phyloP scores from a whole-genome alignment of 108 stramenopile species.

The Discostella pseudostelligera region DNA sequence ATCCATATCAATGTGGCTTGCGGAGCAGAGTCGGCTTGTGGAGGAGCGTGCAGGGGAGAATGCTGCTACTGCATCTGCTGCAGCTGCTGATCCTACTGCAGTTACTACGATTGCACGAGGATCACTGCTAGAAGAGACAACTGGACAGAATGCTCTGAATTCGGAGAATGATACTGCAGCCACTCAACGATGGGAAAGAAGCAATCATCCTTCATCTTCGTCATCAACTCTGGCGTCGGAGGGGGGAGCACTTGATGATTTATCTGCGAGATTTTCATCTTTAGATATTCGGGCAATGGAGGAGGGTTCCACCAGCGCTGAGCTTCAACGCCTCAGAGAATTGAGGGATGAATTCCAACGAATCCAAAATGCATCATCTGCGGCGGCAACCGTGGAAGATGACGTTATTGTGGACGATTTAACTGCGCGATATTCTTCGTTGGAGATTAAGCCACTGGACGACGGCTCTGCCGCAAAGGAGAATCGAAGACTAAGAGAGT shows the following conservation, averaged over 20 bases:
- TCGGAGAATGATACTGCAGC: no score
- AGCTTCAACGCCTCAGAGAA: not conserved
- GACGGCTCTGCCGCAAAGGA: not conserved
- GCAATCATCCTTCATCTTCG: no score
- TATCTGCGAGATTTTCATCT: conserved; percentile 1
- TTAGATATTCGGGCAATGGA: conserved; percentile 1
- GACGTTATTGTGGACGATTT: not conserved
- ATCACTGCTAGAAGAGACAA: no score
- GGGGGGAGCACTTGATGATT: not conserved
- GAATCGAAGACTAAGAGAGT: not conserved
- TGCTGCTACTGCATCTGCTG: no score
- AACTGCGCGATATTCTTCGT: conserved; percentile 3
- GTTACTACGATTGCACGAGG: no score
- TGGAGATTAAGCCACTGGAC: not conserved
- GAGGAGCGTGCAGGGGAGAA: no score
- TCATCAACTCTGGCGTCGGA: not conserved
- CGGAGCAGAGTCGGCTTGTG: no score
- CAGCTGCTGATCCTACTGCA: no score
- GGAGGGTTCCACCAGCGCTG: not conserved
- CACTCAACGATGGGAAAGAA: no score
- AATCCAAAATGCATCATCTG: not conserved
- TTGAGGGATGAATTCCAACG: not conserved
- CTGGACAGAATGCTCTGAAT: no score
- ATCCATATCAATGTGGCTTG: no score
- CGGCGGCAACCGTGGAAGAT: not conserved